Conservation (phyloP, 2,329 filamentous ascomycete species). For the Coniochaeta sp. region DNA sequence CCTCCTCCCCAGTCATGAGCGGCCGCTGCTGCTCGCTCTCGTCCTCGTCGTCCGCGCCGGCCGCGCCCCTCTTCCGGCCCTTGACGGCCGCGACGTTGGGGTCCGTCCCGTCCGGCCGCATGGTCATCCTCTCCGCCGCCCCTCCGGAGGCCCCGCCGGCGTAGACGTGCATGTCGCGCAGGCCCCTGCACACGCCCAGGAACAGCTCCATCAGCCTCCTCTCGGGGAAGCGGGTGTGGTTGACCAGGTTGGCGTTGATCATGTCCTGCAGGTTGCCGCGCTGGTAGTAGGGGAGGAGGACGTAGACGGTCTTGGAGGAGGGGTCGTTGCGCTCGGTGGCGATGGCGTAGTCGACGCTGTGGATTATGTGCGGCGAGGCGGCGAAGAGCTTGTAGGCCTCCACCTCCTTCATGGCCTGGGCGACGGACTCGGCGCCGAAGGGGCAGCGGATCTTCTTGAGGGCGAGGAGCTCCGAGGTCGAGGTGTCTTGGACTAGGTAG, state of each 20-base stretch:
- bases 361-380: conserved; percentile 78
- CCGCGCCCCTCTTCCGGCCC: conserved; percentile 28
- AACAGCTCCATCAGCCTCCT: conserved; percentile 82
- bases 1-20: conserved; percentile 70
- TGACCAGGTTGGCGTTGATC: conserved; percentile 97
- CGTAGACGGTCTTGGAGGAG: conserved; percentile 85
- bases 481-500: conserved; percentile 92
- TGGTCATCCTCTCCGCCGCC: conserved; percentile 38
- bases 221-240: conserved; percentile 86
- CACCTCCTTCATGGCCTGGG: conserved; percentile 91
- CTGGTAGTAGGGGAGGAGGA: conserved; percentile 90
- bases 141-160: conserved; percentile 33
- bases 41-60: conserved; percentile 54
- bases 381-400: conserved; percentile 91
- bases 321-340: conserved; percentile 58
- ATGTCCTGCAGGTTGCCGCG: conserved; percentile 94
- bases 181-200: conserved; percentile 79
- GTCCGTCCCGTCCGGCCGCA: conserved; percentile 31
- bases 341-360: conserved; percentile 74
- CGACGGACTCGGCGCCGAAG: conserved; percentile 92
- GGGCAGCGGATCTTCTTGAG: conserved; percentile 99
- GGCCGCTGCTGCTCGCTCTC: conserved; percentile 72
- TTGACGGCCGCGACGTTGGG: conserved; percentile 25
- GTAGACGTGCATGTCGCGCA: conserved; percentile 90
- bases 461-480: conserved; percentile 76